A percentile compares a stretch with the other conserved stretches of the same genome.
phyloP scores from a whole-genome alignment of 352 stramenopile genomes.

The Globisporangium takayamanum region DNA sequence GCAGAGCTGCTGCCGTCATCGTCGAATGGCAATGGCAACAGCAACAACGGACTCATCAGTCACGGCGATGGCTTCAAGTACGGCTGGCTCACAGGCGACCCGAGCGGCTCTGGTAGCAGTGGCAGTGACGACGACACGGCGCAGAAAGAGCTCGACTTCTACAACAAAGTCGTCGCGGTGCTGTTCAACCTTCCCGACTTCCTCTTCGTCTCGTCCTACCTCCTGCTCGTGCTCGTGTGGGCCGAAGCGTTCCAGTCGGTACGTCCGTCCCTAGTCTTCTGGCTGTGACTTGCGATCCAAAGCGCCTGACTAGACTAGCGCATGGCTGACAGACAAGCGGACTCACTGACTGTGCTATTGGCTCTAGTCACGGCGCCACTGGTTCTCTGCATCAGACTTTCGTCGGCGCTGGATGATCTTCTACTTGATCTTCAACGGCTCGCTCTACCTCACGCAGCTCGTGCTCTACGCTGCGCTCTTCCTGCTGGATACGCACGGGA shows the following conservation, averaged over 20 bases:
- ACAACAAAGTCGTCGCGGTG: slow-evolving; percentile 88
- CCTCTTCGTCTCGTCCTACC: slow-evolving; percentile 87
- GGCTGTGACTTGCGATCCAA: too few relatives aligned
- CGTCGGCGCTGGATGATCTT: slow-evolving; percentile 88
- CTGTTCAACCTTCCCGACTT: slow-evolving; percentile 93
- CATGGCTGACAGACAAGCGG: too few relatives aligned
- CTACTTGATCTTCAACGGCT: slow-evolving; percentile 90
- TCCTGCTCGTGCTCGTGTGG: slow-evolving; percentile 89
- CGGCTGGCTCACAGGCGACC: slow-evolving; percentile 7
- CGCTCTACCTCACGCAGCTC: slow-evolving; percentile 83
- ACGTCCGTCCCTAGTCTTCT: slow-evolving; percentile 1
- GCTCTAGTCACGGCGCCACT: slow-evolving; percentile 78
- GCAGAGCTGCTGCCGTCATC: slow-evolving; percentile 27
- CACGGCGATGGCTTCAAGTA: slow-evolving; percentile 13
- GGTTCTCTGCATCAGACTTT: slow-evolving; percentile 83
- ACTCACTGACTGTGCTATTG: not conserved
- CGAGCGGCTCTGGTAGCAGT: slow-evolving; percentile 3
- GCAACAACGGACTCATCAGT: slow-evolving; percentile 10
- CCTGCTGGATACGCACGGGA: slow-evolving; percentile 72
- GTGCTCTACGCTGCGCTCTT: slow-evolving; percentile 88
- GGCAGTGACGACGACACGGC: slow-evolving; percentile 16
- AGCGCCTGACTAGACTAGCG: not conserved
- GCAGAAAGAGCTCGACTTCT: slow-evolving; percentile 78
- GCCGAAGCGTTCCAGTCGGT: slow-evolving; percentile 87
- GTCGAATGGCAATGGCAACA: not conserved